Base-by-base conservation (phyloP, 129 eudicot genomes). In the Tanacetum coccineum region DNA sequence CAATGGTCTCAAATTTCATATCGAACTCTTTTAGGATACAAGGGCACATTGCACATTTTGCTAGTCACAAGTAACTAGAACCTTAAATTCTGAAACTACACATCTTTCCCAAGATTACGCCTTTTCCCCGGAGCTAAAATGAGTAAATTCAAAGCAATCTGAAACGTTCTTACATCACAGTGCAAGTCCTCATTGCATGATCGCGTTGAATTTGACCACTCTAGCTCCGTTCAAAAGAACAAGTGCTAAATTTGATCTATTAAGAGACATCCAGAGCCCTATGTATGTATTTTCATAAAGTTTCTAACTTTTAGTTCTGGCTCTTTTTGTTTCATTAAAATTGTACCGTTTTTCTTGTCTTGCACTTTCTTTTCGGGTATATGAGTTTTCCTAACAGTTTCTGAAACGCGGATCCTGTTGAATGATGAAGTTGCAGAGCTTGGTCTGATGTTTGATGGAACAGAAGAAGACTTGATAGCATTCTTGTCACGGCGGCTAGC, bases 341-440 rank as follows among this genome's bases (percentile, higher is more conserved):
- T 56, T 6, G n/a, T 21, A 30, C 53, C 65, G 26, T 76, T 83
- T 54, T 74, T 62, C 42, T 26, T 65, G 52, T 72, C 81, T 52
- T 59, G 58, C 69, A 21, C 73, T 57, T 53, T 76, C 67, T 73
- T 84, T 66, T 45, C 71, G 64, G 28, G 9, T 13, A 70, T 42
- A 32, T 45, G 62, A 44, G 61, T 75, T 52, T 11, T 68, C 59
- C 10, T 25, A 10, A 11, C 25, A 45, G 53, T 66, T 54, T 77
- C 79, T 53, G 81, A 53, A 58, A 50, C 32, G 54, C 66, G 75
- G 69, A 30, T 70, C 62, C 62, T 70, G 66, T 82, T 77, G 20
- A 62, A 69, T 22, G 74, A 62, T 67, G 76, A 68, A 70, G 68
- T 75, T 47, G 78, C 69, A 50, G 82, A 81, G 54, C 73, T 45